Conservation (phyloP, 208 protist species). For the Trypanosoma caninum region DNA sequence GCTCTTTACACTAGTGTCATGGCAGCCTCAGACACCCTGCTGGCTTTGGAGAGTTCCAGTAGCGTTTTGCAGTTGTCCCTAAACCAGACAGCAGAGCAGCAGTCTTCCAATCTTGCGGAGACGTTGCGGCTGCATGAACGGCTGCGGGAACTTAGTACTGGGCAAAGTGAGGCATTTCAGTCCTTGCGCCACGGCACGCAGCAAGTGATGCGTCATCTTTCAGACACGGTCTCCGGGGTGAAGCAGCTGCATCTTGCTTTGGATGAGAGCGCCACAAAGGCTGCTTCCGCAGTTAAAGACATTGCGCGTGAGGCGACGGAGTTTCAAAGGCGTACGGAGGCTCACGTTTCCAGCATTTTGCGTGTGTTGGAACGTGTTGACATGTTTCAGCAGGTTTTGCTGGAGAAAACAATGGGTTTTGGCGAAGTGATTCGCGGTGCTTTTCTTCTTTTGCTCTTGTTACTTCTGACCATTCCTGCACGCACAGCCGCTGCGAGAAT, state of each 20-base stretch:
- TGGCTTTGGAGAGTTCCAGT: slow-evolving; percentile 30
- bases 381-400: slow-evolving; percentile 34
- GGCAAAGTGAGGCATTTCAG: slow-evolving; percentile 35
- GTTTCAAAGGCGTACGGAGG: slow-evolving; percentile 45
- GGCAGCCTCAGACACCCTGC: slow-evolving; percentile 32
- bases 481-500: slow-evolving; percentile 51
- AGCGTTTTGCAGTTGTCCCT: slow-evolving; percentile 25
- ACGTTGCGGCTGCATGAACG: slow-evolving; percentile 27
- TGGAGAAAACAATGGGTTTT: slow-evolving; percentile 27
- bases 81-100: slow-evolving; percentile 28
- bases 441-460: slow-evolving; percentile 17
- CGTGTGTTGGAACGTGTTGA: slow-evolving; percentile 52
- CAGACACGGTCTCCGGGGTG: slow-evolving; percentile 23
- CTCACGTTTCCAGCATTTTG: slow-evolving; percentile 42
- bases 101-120: slow-evolving; percentile 28
- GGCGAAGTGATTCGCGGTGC: slow-evolving; percentile 21
- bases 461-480: slow-evolving; percentile 35
- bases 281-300: slow-evolving; percentile 6
- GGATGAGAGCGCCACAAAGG: slow-evolving; percentile 14
- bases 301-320: slow-evolving; percentile 24
- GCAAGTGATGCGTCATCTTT: slow-evolving; percentile 28
- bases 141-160: slow-evolving; percentile 31
- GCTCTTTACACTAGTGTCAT: slow-evolving; percentile 42
- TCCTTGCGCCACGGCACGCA: slow-evolving; percentile 27
- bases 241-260: slow-evolving; percentile 5